Base-by-base conservation (phyloP, 1,139 yeast genomes). In the Nematodospora anomalae region DNA sequence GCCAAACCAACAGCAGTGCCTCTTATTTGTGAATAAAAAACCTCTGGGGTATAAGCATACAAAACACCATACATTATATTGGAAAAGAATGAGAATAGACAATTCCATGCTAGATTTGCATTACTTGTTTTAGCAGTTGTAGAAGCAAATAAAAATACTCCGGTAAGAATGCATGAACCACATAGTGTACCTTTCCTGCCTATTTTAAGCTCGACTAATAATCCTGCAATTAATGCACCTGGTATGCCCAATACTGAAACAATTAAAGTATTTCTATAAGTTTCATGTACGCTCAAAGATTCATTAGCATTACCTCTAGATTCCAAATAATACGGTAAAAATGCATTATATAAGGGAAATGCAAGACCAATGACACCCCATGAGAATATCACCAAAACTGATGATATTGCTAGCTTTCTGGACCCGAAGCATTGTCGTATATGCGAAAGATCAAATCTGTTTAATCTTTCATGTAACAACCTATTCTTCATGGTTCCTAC, bases 331-430 rank as follows among this genome's bases (percentile, higher is more conserved):
- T 62, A 60, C 1, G 74, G 74, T 22, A 68, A 50, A 40, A 68
- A 69, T 3, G 74, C 73, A 46, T 68, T 69, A 45, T 68, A 68
- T 35, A 69, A 53, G 0, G 75, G 75, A 49, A 68, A 68, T 1
- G 75, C 74, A 26, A 68, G 56, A 3, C 75, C 75, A 41, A 67
- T 60, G n/a, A 69, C 46, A 1, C 67, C 72, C 75, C 74, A 67
- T 3, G 67, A 51, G 26, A 61, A 51, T 10, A 68, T 63, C 16
- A 69, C 67, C 31, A 69, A 48, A 7, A 48, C 35, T 10, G 69
- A 58, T 4, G 73, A 66, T 16, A 60, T 32, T 1, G 69, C 65
- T 32, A 65, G 43, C 35, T 55, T 58, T 28, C 47, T 51, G 2
- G 69, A 58, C 1, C 62, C 66, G 46, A 69, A 69, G 42, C 71